Evolutionary conservation across 805 yeast species (phyloP).

Genomic region (Teunomyces kruisii): DNA sequence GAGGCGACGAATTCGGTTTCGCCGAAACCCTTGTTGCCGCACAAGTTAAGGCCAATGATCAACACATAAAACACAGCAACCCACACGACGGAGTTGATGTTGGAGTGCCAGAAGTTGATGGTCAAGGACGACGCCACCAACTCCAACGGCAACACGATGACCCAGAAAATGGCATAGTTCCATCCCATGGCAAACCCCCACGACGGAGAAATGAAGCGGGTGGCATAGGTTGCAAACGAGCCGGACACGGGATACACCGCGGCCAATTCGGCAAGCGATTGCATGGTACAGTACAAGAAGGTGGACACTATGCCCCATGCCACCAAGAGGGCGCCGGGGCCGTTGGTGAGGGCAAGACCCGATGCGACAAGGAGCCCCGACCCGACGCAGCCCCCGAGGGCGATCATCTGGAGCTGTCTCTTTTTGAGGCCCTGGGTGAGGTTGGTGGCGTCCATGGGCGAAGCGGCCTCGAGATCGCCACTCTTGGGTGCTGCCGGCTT

Average conservation of each 20-base stretch:
- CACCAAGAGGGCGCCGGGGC: slow-evolving; percentile 33
- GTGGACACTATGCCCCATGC: slow-evolving; percentile 42
- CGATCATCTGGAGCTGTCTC: slow-evolving; percentile 38
- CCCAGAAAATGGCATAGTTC: slow-evolving; percentile 46
- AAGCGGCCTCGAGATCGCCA: slow-evolving; percentile 8
- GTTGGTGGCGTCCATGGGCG: slow-evolving; percentile 9
- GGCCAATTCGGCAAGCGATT: slow-evolving; percentile 40
- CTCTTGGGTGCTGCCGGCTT: slow-evolving; percentile 23
- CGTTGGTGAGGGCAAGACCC: slow-evolving; percentile 35
- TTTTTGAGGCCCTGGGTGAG: slow-evolving; percentile 26
- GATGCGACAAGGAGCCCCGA: slow-evolving; percentile 41
- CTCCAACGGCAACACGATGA: slow-evolving; percentile 43
- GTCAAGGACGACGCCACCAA: slow-evolving; percentile 43
- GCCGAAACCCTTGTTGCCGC: slow-evolving; percentile 38
- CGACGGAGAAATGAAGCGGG: slow-evolving; percentile 42
- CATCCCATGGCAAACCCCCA: slow-evolving; percentile 48
- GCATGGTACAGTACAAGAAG: slow-evolving; percentile 44
- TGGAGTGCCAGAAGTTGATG: slow-evolving; percentile 39
- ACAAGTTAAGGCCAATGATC: slow-evolving; percentile 32
- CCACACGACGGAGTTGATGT: slow-evolving; percentile 43
- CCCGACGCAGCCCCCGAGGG: slow-evolving; percentile 44
- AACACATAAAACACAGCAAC: slow-evolving; percentile 39
- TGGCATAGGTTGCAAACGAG: slow-evolving; percentile 41
- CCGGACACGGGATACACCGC: slow-evolving; percentile 40
- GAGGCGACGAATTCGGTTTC: slow-evolving; percentile 38